These are phyloP conservation scores for Pinus albicaulis DNA, from an alignment of 75 land plant species.

Conservation along the genomic window DNA sequence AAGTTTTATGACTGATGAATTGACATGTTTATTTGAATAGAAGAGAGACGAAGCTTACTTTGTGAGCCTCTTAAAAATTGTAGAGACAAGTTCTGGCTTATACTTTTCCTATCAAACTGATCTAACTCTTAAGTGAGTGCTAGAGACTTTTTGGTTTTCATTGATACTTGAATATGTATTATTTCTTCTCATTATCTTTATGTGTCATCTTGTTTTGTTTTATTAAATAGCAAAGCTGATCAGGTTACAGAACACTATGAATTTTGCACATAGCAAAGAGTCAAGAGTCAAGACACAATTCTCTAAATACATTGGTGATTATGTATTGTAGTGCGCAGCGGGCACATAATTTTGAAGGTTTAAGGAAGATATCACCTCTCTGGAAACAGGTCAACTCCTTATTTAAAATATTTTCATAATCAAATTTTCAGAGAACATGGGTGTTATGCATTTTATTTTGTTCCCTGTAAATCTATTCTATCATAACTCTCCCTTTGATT, in stretches of 20 bases:
- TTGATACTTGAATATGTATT: neutral
- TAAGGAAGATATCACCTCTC: constrained; percentile 40
- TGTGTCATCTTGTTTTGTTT: neutral
- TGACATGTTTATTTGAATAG: constrained; percentile 36
- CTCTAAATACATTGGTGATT: neutral
- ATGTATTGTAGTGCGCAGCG: constrained; percentile 52
- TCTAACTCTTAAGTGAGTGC: constrained; percentile 80
- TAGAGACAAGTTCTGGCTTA: constrained; percentile 82
- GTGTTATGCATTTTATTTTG: neutral
- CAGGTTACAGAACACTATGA: neutral
- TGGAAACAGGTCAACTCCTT: constrained; percentile 77
- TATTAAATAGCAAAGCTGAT: neutral
- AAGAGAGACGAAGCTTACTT: constrained; percentile 91
- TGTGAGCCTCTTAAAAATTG: constrained; percentile 58
- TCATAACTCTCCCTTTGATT: neutral
- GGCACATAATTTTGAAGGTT: constrained; percentile 30
- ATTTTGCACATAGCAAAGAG: no score
- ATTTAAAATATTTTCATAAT: neutral
- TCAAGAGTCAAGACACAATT: no score
- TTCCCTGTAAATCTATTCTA: neutral
- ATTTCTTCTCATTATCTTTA: neutral
- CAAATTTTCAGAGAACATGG: no score
- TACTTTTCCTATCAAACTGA: constrained; percentile 89
- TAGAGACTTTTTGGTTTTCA: constrained; percentile 2
- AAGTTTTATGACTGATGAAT: neutral